These are phyloP conservation scores for Candida coleopterorum DNA, from an alignment of 805 yeast genomes.

Conservation along the genomic window DNA sequence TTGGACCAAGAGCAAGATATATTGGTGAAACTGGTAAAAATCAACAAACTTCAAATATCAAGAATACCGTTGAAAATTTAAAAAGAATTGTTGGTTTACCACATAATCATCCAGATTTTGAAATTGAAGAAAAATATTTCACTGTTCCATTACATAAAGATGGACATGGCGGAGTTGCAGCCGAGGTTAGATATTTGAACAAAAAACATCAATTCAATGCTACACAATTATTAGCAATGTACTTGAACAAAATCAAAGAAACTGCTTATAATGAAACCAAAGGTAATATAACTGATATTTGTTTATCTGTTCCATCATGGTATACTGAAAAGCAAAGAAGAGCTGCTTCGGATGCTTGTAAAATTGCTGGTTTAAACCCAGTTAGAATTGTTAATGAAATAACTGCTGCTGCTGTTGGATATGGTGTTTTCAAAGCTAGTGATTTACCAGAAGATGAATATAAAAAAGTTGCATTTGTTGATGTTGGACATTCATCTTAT, in stretches of 20 bases:
- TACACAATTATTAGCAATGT: conserved; percentile 93
- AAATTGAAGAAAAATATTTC: conserved; percentile 67
- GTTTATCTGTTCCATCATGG: conserved; percentile 96
- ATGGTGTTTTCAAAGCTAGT: conserved; percentile 92
- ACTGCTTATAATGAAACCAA: conserved; percentile 79
- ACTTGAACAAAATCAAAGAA: conserved; percentile 81
- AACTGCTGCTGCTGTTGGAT: conserved; percentile 98
- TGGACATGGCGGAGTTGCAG: conserved; percentile 71
- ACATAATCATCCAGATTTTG: conserved; percentile 70
- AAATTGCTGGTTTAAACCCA: conserved; percentile 95
- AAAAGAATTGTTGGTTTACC: conserved; percentile 87
- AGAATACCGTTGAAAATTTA: conserved; percentile 92
- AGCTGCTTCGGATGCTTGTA: conserved; percentile 91
- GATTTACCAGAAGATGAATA: conserved; percentile 94
- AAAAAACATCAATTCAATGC: conserved; percentile 75
- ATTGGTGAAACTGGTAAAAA: conserved; percentile 95
- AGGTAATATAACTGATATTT: conserved; percentile 77
- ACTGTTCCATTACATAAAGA: conserved; percentile 68
- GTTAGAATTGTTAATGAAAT: conserved; percentile 96
- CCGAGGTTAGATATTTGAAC: conserved; percentile 81
- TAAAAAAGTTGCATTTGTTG: conserved; percentile 87
- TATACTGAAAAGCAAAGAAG: conserved; percentile 95
- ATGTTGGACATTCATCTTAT: conserved; percentile 95
- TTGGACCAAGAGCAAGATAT: conserved; percentile 82
- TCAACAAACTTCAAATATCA: conserved; percentile 93